A percentile compares a stretch with the other conserved stretches of the same genome.
Conservation (phyloP, 202 grass and related monocot species). For the Carex arenaria region DNA sequence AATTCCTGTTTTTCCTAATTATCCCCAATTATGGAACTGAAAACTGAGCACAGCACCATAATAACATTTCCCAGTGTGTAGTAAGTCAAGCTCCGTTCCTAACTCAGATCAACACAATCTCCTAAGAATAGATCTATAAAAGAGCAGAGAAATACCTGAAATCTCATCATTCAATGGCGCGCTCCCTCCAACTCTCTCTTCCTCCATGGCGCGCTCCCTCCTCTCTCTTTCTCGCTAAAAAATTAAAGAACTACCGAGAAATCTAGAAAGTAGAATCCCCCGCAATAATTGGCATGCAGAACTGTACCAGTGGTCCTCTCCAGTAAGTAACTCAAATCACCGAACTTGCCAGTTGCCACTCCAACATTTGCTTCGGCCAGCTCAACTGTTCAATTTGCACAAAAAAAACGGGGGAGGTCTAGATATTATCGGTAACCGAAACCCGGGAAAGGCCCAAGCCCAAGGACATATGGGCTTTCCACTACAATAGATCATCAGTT, state of each 20-base stretch:
- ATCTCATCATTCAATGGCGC: not conserved
- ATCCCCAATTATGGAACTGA: not conserved
- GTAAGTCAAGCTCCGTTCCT: too few relatives aligned
- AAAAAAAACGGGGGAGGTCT: not conserved
- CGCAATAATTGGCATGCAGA: not conserved
- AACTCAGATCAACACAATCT: constrained; percentile 9
- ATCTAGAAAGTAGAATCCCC: not conserved
- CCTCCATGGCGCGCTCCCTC: not conserved
- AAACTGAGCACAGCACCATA: not conserved
- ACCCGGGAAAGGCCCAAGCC: too few relatives aligned
- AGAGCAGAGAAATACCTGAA: constrained; percentile 12
- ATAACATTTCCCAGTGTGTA: too few relatives aligned
- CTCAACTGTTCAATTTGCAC: not conserved
- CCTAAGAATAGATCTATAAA: not conserved
- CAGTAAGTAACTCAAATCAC: not conserved
- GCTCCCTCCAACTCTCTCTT: not conserved
- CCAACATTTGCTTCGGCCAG: too few relatives aligned
- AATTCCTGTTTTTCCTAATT: not conserved
- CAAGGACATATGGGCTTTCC: too few relatives aligned
- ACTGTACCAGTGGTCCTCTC: too few relatives aligned
- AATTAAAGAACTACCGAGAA: not conserved
- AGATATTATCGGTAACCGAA: not conserved
- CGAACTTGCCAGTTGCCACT: too few relatives aligned
- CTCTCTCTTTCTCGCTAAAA: not conserved
- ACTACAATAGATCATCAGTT: too few relatives aligned